These are phyloP conservation scores for Chenopodium album DNA, from an alignment of 148 eudicot species.

Conservation along the genomic window DNA sequence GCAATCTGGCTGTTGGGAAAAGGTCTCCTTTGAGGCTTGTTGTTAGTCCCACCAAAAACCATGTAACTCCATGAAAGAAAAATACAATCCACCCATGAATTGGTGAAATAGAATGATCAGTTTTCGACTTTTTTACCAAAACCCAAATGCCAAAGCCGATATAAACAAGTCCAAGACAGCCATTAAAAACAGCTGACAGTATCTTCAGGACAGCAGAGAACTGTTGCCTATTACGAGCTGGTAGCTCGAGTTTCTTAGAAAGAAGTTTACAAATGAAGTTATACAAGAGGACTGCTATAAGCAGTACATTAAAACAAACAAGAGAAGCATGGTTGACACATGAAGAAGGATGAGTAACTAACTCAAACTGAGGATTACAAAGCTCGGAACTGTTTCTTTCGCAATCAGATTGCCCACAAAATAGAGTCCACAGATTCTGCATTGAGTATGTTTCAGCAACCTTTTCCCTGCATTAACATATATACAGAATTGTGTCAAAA, in stretches of 20 bases:
- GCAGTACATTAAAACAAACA: background rate
- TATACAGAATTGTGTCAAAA: background rate
- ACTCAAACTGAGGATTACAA: slow-evolving; percentile 39
- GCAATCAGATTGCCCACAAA: slow-evolving; percentile 35
- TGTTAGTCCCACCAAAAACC: slow-evolving; percentile 49
- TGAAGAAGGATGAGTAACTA: background rate
- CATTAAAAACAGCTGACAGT: slow-evolving; percentile 49
- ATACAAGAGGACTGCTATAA: background rate
- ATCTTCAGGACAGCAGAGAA: slow-evolving; percentile 41
- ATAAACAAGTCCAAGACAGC: slow-evolving; percentile 41
- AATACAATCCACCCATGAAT: slow-evolving; percentile 53
- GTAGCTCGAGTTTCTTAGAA: slow-evolving; percentile 2
- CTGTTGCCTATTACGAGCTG: slow-evolving; percentile 14
- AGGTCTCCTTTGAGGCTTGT: slow-evolving; percentile 44
- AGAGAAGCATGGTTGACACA: background rate
- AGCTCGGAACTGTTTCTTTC: slow-evolving; percentile 22
- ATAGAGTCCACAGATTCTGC: slow-evolving; percentile 31
- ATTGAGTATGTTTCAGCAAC: slow-evolving; percentile 14
- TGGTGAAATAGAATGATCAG: slow-evolving; percentile 37
- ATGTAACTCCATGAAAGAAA: slow-evolving; percentile 55
- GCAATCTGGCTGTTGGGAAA: slow-evolving; percentile 25
- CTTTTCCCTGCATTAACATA: background rate
- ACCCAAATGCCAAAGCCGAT: slow-evolving; percentile 18
- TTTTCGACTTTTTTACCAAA: slow-evolving; percentile 31
- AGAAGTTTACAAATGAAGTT: background rate